These are phyloP conservation scores for Hemileia vastatrix DNA, from an alignment of 1,284 basidiomycete genomes.

Conservation along the genomic window DNA sequence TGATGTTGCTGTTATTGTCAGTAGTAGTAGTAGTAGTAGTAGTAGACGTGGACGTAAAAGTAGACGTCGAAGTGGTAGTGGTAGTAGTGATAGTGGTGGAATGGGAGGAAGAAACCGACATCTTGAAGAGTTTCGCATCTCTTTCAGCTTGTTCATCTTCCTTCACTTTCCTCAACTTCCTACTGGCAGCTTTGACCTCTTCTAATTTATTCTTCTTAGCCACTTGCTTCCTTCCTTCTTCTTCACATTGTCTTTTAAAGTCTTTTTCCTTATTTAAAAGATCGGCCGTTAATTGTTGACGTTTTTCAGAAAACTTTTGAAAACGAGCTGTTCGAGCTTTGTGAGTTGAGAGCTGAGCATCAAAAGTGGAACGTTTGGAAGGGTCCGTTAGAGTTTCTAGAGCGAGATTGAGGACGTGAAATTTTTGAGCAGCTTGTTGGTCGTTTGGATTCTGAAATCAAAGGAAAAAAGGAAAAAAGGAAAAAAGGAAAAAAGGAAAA, in stretches of 20 bases:
- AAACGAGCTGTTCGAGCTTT: background rate
- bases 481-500: background rate
- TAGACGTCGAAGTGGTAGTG: too few species aligned
- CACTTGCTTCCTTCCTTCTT: background rate
- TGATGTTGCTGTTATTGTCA: too few species aligned
- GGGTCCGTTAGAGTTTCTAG: conserved; percentile 14
- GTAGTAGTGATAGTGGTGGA: too few species aligned
- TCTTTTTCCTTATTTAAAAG: conserved; percentile 9
- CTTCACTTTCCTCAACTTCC: conserved; percentile 7
- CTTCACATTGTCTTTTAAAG: background rate
- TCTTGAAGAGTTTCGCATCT: too few species aligned
- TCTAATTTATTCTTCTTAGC: conserved; percentile 10
- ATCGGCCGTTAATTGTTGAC: conserved; percentile 2
- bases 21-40: too few species aligned
- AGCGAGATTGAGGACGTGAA: conserved; percentile 9
- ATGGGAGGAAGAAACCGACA: too few species aligned
- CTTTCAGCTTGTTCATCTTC: too few species aligned
- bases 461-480: background rate
- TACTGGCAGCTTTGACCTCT: conserved; percentile 18
- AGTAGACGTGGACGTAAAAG: too few species aligned
- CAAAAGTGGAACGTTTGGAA: conserved; percentile 12
- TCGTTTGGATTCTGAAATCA: conserved; percentile 14
- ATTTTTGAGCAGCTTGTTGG: conserved; percentile 15
- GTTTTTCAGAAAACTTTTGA: conserved; percentile 7
- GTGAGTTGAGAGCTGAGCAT: conserved; percentile 8